Base-by-base conservation (phyloP, 108 stramenopile species). In the Nitzschia sp. region DNA sequence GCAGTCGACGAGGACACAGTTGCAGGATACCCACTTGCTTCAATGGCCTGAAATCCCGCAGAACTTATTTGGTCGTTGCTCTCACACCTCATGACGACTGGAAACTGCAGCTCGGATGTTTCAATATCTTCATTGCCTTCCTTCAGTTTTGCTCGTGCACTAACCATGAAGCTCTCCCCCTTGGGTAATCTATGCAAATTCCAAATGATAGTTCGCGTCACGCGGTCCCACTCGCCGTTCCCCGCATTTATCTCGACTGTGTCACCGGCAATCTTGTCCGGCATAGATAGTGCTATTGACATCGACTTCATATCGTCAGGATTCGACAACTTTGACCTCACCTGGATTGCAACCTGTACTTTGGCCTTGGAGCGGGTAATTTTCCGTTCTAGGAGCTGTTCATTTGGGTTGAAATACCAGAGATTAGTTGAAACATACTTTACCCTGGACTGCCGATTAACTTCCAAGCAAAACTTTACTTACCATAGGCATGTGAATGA, bases 321-420 rank as follows among this genome's bases (percentile, higher is more conserved):
- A 64, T 93, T 93, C 17, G 75, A 70, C 26, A 93, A 60, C 56
- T 90, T 90, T 33, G 83, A 83, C 38, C 91, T 86, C 17, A 93
- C 84, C 80, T 93, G 91, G n/a, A 90, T 63, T 1, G 83, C 80
- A 18, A 92, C 59, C 35, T 86, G 78, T 57, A 82, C 65, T 9
- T 48, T 74, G 6, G 57, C 80, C n/a, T 67, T 81, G 0, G 80
- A 64, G 17, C 85, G 48, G 1, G 80, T 77, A 15, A 85, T 78
- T 69, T 88, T 88, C 28, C 82, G 77, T 76, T 92, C 87, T 30
- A 85, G 59, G 15, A 88, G 66, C 79, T 80, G 34, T n/a, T n/a
- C n/a, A n/a, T n/a, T n/a, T n/a, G n/a, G 23, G 17, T n/a, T n/a
- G n/a, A n/a, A n/a, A n/a, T n/a, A n/a, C n/a, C n/a, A n/a, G n/a